Conservation (phyloP, 1,284 basidiomycete genomes). For the Trichosporon sp. region DNA sequence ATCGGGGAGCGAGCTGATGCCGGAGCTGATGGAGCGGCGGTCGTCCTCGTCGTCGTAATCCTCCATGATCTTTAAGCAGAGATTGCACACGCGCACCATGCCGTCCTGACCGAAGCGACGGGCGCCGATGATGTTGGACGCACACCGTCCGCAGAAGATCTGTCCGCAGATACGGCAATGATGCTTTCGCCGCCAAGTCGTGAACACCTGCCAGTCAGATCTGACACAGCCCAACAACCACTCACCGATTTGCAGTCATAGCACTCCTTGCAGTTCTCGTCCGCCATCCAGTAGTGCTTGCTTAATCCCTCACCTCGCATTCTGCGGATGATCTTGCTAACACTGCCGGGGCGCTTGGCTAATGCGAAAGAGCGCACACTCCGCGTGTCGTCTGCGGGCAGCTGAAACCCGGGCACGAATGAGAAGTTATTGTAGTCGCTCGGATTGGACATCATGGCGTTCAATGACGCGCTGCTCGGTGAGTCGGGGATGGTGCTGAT, state of each 20-base stretch:
- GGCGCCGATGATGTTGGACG: constrained; percentile 95
- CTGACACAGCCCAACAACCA: not conserved
- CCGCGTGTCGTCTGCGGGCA: constrained; percentile 53
- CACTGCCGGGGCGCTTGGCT: constrained; percentile 73
- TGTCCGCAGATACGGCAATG: constrained; percentile 93
- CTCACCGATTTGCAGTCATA: constrained; percentile 73
- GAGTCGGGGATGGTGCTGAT: constrained; percentile 54
- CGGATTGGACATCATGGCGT: constrained; percentile 49
- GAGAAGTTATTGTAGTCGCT: constrained; percentile 45
- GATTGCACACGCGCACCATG: constrained; percentile 88
- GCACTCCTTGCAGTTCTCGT: constrained; percentile 92
- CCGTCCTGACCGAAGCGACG: constrained; percentile 90
- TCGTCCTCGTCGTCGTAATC: constrained; percentile 69
- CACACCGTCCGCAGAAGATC: constrained; percentile 88
- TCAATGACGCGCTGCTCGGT: constrained; percentile 50
- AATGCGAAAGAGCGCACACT: constrained; percentile 49
- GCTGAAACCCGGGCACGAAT: constrained; percentile 54
- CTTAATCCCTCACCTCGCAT: constrained; percentile 72
- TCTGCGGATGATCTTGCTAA: constrained; percentile 83
- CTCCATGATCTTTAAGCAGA: constrained; percentile 87
- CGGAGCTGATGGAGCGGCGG: constrained; percentile 49
- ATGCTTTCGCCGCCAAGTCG: constrained; percentile 88
- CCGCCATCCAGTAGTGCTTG: constrained; percentile 93
- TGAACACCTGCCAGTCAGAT: constrained; percentile 76
- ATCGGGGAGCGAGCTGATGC: constrained; percentile 46